A percentile compares a stretch with the other conserved stretches of the same genome.
phyloP scores from a whole-genome alignment of 257 asterid species.

The Solanum virginianum region DNA sequence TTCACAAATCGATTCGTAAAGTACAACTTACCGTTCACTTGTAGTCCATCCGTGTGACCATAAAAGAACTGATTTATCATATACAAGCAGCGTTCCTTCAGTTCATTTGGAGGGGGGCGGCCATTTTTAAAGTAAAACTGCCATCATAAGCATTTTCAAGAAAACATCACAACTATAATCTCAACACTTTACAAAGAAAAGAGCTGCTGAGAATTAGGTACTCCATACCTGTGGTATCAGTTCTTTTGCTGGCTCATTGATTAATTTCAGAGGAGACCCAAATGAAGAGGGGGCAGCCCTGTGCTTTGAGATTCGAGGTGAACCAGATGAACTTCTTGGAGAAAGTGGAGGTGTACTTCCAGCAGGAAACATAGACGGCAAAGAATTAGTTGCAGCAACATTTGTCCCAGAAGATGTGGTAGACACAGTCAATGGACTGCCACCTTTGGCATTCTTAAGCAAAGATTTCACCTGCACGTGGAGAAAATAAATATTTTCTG shows the following conservation, averaged over 20 bases:
- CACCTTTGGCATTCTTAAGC: slow-evolving; percentile 75
- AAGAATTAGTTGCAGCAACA: slow-evolving; percentile 52
- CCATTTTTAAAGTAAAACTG: slow-evolving; percentile 96
- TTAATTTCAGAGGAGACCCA: slow-evolving; percentile 74
- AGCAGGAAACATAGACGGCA: slow-evolving; percentile 97
- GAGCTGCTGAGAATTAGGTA: neutral
- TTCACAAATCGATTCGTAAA: neutral
- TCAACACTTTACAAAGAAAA: neutral
- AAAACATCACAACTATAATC: neutral
- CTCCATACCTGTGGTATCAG: slow-evolving; percentile 80
- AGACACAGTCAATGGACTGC: slow-evolving; percentile 55
- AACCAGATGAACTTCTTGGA: slow-evolving; percentile 94
- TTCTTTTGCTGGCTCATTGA: slow-evolving; percentile 85
- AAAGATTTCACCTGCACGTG: slow-evolving; percentile 69
- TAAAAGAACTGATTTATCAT: slow-evolving; percentile 93
- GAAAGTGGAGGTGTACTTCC: slow-evolving; percentile 99
- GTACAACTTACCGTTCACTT: slow-evolving; percentile 63
- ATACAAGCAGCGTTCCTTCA: slow-evolving; percentile 87
- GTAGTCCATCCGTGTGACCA: slow-evolving; percentile 87
- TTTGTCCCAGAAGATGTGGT: slow-evolving; percentile 50
- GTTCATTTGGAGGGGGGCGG: slow-evolving; percentile 83
- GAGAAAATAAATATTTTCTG: neutral
- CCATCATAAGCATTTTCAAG: slow-evolving; percentile 13
- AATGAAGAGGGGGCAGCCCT: slow-evolving; percentile 79
- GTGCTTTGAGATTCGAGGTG: slow-evolving; percentile 83